phyloP scores from a whole-genome alignment of 2,329 filamentous ascomycete species.

The Colletotrichum sp. region DNA sequence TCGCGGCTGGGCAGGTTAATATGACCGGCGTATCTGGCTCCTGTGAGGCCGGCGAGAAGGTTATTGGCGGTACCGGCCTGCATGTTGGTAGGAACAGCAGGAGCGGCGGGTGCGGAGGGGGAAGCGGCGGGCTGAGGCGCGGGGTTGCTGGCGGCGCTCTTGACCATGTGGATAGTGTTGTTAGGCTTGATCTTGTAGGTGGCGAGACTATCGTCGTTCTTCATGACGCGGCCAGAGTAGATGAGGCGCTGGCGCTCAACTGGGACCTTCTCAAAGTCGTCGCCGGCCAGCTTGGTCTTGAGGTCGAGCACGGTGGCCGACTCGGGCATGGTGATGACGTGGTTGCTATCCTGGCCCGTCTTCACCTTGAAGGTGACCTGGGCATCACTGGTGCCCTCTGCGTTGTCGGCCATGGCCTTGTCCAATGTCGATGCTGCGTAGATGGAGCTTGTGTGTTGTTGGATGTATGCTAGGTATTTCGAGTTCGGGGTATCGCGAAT shows the following conservation, averaged over 20 bases:
- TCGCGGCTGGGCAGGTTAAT: constrained; percentile 86
- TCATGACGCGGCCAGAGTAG: constrained; percentile 96
- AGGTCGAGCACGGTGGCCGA: constrained; percentile 82
- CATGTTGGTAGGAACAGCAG: constrained; percentile 76
- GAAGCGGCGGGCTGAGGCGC: constrained; percentile 46
- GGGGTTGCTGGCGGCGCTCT: constrained; percentile 89
- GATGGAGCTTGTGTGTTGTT: not conserved
- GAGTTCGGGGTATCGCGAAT: not conserved
- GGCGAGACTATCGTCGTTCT: constrained; percentile 85
- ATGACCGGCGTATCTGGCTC: constrained; percentile 91
- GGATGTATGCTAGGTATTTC: not conserved
- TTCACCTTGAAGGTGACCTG: constrained; percentile 97
- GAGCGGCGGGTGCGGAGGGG: constrained; percentile 51
- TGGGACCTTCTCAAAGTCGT: constrained; percentile 86
- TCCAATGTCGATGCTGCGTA: not conserved
- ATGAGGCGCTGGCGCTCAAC: constrained; percentile 91
- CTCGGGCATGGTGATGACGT: constrained; percentile 79
- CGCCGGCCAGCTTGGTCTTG: constrained; percentile 83
- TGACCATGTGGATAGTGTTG: constrained; percentile 95
- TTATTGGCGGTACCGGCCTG: constrained; percentile 86
- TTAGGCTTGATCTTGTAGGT: constrained; percentile 95
- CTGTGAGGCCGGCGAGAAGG: constrained; percentile 86
- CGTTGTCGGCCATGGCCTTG: constrained; percentile 67
- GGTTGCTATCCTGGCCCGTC: constrained; percentile 88
- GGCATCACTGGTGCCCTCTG: constrained; percentile 66